These are phyloP conservation scores for Groenewaldozyma auringiensis DNA, from an alignment of 1,139 yeast species.

Conservation along the genomic window DNA sequence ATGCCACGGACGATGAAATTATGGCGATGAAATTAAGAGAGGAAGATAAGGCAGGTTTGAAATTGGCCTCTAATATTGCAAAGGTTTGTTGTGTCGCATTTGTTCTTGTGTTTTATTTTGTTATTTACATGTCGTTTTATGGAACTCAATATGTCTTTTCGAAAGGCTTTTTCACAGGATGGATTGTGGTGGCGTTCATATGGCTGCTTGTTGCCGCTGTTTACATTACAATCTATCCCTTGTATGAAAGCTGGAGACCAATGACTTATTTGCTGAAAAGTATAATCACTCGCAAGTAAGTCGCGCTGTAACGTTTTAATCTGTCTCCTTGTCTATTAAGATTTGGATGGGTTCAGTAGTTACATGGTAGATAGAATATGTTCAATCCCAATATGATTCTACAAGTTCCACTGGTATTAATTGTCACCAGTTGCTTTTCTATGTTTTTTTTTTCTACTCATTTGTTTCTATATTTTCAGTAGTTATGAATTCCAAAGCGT, in stretches of 20 bases:
- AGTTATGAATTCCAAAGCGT: too few species aligned
- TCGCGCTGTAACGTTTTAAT: too few species aligned
- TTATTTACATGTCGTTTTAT: conserved; percentile 12
- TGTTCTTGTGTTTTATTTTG: conserved; percentile 6
- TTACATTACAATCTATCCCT: conserved; percentile 8
- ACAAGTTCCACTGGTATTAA: too few species aligned
- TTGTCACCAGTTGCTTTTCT: too few species aligned
- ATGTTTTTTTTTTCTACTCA: too few species aligned
- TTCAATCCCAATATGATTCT: too few species aligned
- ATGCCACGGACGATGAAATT: conserved; percentile 8
- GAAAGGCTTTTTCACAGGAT: conserved; percentile 12
- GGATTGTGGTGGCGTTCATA: conserved; percentile 10
- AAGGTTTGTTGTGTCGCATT: conserved; percentile 3
- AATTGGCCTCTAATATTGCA: conserved; percentile 1
- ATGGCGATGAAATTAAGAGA: conserved; percentile 4
- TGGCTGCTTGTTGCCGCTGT: conserved; percentile 9
- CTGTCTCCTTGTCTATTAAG: too few species aligned
- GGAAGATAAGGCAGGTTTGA: conserved; percentile 1
- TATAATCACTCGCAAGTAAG: too few species aligned
- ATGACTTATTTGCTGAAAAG: background rate
- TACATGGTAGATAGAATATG: too few species aligned
- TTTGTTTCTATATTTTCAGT: too few species aligned
- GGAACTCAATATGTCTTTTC: conserved; percentile 12
- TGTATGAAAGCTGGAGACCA: conserved; percentile 8
- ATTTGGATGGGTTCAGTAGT: too few species aligned